Evolutionary conservation across 164 flowering plant species (phyloP).

Genomic region (Tetracentron sinense): DNA sequence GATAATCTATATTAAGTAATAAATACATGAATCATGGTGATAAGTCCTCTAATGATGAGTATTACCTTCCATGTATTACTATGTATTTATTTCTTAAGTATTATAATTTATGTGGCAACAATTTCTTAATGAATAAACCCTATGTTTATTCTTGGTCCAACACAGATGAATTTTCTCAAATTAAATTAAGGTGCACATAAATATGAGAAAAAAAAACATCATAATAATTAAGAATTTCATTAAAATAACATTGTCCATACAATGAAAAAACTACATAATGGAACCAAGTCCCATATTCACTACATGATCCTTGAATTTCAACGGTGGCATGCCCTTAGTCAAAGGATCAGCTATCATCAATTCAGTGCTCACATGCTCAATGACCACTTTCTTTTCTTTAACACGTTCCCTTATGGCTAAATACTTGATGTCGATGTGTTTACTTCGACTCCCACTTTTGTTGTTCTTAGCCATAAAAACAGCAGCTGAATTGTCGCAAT

Average conservation of each 20-base stretch:
- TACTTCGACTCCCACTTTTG: conserved; percentile 17
- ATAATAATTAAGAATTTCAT: conserved; percentile 6
- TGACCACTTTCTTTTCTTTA: conserved; percentile 13
- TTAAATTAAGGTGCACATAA: conserved; percentile 10
- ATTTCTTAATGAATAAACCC: conserved; percentile 8
- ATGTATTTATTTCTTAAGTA: not conserved
- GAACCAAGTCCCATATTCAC: conserved; percentile 20
- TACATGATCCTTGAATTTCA: conserved; percentile 19
- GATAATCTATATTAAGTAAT: not conserved
- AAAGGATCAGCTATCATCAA: conserved; percentile 19
- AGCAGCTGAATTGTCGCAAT: conserved; percentile 9
- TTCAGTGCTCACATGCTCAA: conserved; percentile 15
- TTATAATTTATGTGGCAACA: too few relatives aligned
- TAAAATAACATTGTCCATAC: conserved; percentile 10
- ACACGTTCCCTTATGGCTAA: conserved; percentile 10
- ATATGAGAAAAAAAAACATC: conserved; percentile 6
- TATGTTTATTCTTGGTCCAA: conserved; percentile 6
- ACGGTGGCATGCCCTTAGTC: conserved; percentile 27
- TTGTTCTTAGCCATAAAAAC: conserved; percentile 14
- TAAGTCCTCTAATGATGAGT: conserved; percentile 15
- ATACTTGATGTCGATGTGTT: conserved; percentile 20
- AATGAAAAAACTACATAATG: conserved; percentile 10
- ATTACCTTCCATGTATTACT: conserved; percentile 19
- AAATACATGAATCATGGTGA: conserved; percentile 20
- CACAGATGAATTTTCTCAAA: not conserved